Percentiles rank a stretch among this genome's conserved stretches.
Evolutionary conservation across 768 basidiomycete genomes (phyloP).

Genomic region (Vararia minispora): DNA sequence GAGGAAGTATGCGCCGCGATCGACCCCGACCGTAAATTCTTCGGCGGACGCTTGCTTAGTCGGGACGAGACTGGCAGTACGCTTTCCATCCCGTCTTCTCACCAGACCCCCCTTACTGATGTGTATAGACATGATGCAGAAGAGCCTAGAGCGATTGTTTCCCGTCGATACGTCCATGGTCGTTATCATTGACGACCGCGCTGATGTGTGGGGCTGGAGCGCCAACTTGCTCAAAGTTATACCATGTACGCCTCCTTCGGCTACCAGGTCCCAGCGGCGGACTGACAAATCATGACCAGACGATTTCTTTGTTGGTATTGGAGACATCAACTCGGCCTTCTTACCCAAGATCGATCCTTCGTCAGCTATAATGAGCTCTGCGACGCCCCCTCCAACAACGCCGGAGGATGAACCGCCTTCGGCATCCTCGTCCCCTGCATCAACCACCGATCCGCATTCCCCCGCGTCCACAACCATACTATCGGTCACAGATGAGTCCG

Average conservation of each 20-base stretch:
- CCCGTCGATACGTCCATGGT: conserved; percentile 98
- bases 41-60: conserved; percentile 81
- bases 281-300: conserved; percentile 37
- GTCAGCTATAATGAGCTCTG: no score
- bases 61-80: conserved; percentile 95
- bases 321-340: conserved; percentile 95
- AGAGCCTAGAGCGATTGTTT: conserved; percentile 85
- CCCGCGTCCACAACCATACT: conserved; percentile 5
- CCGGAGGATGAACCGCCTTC: neutral
- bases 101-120: conserved; percentile 1
- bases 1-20: conserved; percentile 91
- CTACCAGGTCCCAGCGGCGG: neutral
- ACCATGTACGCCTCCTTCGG: conserved; percentile 60
- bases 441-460: conserved; percentile 3
- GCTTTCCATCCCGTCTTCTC: conserved; percentile 19
- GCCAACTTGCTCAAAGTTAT: conserved; percentile 95
- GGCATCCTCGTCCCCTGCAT: conserved; percentile 1
- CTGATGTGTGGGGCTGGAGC: conserved; percentile 98
- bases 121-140: conserved; percentile 43
- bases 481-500: conserved; percentile 27
- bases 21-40: conserved; percentile 78
- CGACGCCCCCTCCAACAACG: conserved; percentile 17
- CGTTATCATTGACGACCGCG: conserved; percentile 96
- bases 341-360: conserved; percentile 67
- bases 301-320: conserved; percentile 96